Evolutionary conservation across 768 basidiomycete genomes (phyloP), one percentile per base, ranked within the genome.

Genomic region (Boletus subcaerulescens): DNA sequence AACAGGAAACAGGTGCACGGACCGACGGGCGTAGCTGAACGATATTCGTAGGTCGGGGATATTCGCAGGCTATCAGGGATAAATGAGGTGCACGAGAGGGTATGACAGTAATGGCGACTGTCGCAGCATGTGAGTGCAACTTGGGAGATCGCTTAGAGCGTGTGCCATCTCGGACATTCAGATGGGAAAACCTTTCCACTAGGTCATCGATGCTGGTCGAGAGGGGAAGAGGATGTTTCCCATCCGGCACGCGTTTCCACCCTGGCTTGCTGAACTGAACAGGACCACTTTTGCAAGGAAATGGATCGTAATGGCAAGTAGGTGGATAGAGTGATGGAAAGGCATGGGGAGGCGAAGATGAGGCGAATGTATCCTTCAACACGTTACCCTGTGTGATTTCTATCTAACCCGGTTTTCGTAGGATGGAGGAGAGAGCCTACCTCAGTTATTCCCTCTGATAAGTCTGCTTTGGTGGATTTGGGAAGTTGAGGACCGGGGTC

Each of bases 301-400:
- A 64, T 12, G 63, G 63, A 24, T 64, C 52, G 4, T 65, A 51
- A 43, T 8, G 11, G 33, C 63, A 65, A 2, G 5, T 48, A 0
- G 60, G 53, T 8, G 63, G 63, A 42, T 64, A 64, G 6, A 31
- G 0, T 0, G 57, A 59, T 0, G 63, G 63, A 44, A 65, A 64
- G 0, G 55, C 57, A 18, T 64, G 63, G 1, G 26, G 40, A 5
- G 63, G 63, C 0, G 63, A 17, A 26, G 45, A 15, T 5, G 40
- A 50, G 1, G 8, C 0, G 13, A 63, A 53, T 0, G 15, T n/a
- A 4, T 55, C 22, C 14, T 42, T 32, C 1, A 6, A 22, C 4
- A 26, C 0, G 0, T 42, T 11, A 13, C 32, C 10, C 15, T 1
- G 43, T n/a, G 14, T 1, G 3, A 18, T 0, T 31, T 22, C 31